Evolutionary conservation across 1,284 basidiomycete species (phyloP), one percentile per base, ranked within the genome.

Genomic region (Bondarzewia mesenterica): DNA sequence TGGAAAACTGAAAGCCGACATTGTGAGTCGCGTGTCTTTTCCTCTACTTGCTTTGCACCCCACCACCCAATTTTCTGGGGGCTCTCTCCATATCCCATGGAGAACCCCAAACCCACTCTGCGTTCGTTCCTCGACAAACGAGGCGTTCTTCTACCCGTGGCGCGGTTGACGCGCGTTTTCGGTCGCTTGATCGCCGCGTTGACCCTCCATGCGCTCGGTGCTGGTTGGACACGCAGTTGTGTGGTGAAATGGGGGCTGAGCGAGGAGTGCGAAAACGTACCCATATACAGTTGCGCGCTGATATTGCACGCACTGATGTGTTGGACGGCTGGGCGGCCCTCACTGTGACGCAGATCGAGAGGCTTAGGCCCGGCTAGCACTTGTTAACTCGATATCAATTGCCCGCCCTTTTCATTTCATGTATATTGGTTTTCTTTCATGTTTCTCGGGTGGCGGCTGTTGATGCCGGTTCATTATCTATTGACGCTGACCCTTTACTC

Each of bases 1-100:
- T 69, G 96, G 96, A 62, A 96, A 91, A 71, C 78, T 99, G 58
- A 98, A 97, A 76, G 89, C 89, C 56, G 93, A 97, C 72, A 83
- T 83, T 77, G 91, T 94, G 80, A 88, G 91, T 91, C 63, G 71
- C 64, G 71, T 71, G 74, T 78, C 69, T 65, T 70, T 78, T 79
- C 78, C 77, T 80, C 77, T 80, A 77, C 82, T 88, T 83, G 84
- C 86, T 89, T 87, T 78, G 83, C 81, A 83, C 84, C 85, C 86
- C 84, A 84, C 83, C 75, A 80, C 78, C 81, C 86, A 80, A 87
- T 83, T 89, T 89, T 88, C 85, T 89, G 84, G 86, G 87, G 86
- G 86, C 86, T 89, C 87, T 89, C 85, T 86, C 86, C 84, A 74
- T 68, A 76, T 72, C 36, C 66, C 72, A 71, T 79, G 85, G 85